These are phyloP conservation scores for Saturnispora mendoncae DNA, from an alignment of 805 yeast species.

Conservation along the genomic window DNA sequence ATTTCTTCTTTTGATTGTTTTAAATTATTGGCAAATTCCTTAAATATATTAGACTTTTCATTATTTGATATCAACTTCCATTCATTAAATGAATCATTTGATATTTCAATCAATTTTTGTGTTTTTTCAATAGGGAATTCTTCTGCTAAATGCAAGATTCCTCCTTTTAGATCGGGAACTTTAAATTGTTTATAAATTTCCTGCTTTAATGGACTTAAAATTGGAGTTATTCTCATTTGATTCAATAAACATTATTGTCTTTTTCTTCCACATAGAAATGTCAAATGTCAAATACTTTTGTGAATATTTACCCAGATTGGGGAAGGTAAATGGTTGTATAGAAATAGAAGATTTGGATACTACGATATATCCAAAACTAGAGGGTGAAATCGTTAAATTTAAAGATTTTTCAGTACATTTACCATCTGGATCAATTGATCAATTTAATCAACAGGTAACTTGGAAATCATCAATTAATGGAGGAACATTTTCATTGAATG, in stretches of 20 bases:
- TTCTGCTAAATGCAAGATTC: neutral
- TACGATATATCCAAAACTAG: neutral
- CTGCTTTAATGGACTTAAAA: neutral
- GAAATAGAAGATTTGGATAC: neutral
- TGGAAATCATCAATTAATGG: neutral
- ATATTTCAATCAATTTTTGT: neutral
- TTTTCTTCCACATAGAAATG: neutral
- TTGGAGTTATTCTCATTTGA: constrained; percentile 1
- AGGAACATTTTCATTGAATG: neutral
- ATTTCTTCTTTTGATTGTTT: constrained; percentile 12
- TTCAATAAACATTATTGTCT: neutral
- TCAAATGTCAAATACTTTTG: neutral
- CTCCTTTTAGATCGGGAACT: neutral
- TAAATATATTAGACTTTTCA: constrained; percentile 14
- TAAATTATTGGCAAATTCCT: constrained; percentile 11
- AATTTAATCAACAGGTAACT: neutral
- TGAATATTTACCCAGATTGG: constrained; percentile 8
- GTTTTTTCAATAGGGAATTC: neutral
- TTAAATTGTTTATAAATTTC: neutral
- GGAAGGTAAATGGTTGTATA: neutral
- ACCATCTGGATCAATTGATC: neutral
- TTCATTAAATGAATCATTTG: constrained; percentile 15
- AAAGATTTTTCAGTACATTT: neutral
- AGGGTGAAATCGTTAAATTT: neutral
- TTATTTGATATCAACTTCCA: constrained; percentile 15